Percentiles rank a stretch among this genome's conserved stretches.
phyloP scores from a whole-genome alignment of 2,329 filamentous ascomycete species.

The Emericellopsis atlantica region DNA sequence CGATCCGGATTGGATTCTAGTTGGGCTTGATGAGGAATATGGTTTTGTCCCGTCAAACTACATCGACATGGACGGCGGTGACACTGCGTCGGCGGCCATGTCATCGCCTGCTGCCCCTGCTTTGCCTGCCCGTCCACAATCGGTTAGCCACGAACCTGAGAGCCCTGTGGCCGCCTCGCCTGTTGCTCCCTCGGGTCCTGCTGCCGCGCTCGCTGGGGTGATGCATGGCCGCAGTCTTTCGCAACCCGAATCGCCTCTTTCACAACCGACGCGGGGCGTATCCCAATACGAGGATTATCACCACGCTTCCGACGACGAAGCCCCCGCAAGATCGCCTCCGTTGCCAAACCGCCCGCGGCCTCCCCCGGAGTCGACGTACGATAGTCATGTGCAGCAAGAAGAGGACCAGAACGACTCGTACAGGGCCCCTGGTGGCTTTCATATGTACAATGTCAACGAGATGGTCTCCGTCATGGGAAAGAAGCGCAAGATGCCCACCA shows the following conservation, averaged over 20 bases:
- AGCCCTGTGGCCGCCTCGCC: slow-evolving; percentile 12
- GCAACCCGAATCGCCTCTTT: slow-evolving; percentile 8
- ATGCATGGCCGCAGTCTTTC: slow-evolving; percentile 33
- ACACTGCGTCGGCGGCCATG: slow-evolving; percentile 25
- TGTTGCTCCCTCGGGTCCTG: slow-evolving; percentile 27
- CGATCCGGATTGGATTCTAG: slow-evolving; percentile 93
- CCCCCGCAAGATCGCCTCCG: slow-evolving; percentile 11
- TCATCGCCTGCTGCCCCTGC: slow-evolving; percentile 21
- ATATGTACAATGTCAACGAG: slow-evolving; percentile 93
- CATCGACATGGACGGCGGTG: slow-evolving; percentile 56
- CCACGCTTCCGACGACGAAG: slow-evolving; percentile 11
- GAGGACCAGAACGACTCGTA: slow-evolving; percentile 18
- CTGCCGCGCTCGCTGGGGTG: slow-evolving; percentile 41
- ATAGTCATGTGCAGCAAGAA: slow-evolving; percentile 14
- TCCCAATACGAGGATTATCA: slow-evolving; percentile 5
- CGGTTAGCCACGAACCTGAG: slow-evolving; percentile 17
- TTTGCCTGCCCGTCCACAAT: slow-evolving; percentile 28
- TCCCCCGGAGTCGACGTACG: slow-evolving; percentile 31
- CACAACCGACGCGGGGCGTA: slow-evolving; percentile 11
- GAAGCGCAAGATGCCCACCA: slow-evolving; percentile 97
- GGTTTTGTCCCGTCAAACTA: slow-evolving; percentile 96
- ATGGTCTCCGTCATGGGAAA: slow-evolving; percentile 97
- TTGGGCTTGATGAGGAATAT: slow-evolving; percentile 72
- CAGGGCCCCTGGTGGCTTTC: slow-evolving; percentile 65
- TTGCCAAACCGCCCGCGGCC: slow-evolving; percentile 20